Conservation (phyloP, 495 filamentous ascomycete species). For the Neurospora tetraspora region DNA sequence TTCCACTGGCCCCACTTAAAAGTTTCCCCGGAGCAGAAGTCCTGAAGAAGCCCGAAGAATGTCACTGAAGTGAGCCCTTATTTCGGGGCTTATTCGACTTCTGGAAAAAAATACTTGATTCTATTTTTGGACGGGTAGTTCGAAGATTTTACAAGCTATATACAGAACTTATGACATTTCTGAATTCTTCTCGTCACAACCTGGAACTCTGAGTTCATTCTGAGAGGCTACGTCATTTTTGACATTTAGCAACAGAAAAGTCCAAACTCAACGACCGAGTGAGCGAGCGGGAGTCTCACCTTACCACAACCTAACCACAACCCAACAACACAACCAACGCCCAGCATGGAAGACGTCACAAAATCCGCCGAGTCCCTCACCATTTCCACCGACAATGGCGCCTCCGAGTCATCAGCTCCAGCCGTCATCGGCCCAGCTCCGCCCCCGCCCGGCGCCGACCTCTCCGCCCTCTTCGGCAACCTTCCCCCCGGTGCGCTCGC, state of each 20-base stretch:
- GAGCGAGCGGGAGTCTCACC: neutral
- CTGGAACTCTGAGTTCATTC: neutral
- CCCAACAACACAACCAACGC: neutral
- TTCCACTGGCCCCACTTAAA: neutral
- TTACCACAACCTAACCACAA: neutral
- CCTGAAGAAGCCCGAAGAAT: neutral
- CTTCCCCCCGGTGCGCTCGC: slow-evolving; percentile 51
- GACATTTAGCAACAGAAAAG: neutral
- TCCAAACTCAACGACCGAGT: neutral
- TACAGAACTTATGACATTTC: neutral
- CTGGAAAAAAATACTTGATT: neutral
- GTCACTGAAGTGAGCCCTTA: neutral
- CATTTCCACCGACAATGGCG: neutral
- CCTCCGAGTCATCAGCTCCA: neutral
- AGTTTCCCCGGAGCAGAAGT: neutral
- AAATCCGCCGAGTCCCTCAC: slow-evolving; percentile 6
- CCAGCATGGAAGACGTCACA: slow-evolving; percentile 9
- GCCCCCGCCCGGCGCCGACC: neutral
- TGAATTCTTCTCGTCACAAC: neutral
- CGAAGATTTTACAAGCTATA: neutral
- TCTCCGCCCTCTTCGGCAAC: slow-evolving; percentile 20
- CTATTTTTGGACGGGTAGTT: neutral
- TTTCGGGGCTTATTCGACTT: neutral
- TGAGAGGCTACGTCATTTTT: neutral
- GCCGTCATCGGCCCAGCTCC: slow-evolving; percentile 12